These are phyloP conservation scores for Fusarium robinianum DNA, from an alignment of 2,329 filamentous ascomycete genomes.

Conservation along the genomic window DNA sequence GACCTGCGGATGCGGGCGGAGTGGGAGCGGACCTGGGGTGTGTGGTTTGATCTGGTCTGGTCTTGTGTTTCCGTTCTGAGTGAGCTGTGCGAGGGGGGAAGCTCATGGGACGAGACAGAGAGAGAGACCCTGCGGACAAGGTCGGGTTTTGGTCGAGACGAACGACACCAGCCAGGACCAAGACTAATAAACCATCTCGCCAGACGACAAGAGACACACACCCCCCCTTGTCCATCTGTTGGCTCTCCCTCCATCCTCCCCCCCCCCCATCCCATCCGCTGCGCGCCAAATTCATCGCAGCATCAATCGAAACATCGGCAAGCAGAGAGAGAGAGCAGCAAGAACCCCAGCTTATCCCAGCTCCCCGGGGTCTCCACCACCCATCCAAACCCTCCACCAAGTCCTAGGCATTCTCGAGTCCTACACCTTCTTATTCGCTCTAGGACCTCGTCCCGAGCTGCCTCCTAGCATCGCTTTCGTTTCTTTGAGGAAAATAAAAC, in stretches of 20 bases:
- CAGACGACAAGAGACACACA: neutral
- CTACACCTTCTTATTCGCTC: slow-evolving; percentile 39
- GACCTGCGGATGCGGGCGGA: slow-evolving; percentile 6
- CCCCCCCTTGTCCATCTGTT: slow-evolving; percentile 1
- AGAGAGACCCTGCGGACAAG: too few relatives aligned
- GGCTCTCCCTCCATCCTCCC: too few relatives aligned
- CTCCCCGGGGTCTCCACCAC: slow-evolving; percentile 9
- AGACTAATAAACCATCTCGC: neutral
- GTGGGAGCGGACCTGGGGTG: slow-evolving; percentile 3
- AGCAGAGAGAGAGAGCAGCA: neutral
- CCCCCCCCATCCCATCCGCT: too few relatives aligned
- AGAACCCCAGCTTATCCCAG: slow-evolving; percentile 3
- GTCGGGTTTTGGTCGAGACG: slow-evolving; percentile 13
- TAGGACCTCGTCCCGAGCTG: slow-evolving; percentile 36
- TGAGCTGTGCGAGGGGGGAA: slow-evolving; percentile 27
- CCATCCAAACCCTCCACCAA: slow-evolving; percentile 17
- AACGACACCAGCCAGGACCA: neutral
- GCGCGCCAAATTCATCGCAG: neutral
- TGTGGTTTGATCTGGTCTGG: slow-evolving; percentile 14
- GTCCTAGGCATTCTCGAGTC: slow-evolving; percentile 39
- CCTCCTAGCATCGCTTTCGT: slow-evolving; percentile 30
- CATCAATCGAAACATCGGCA: neutral
- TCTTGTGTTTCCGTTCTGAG: slow-evolving; percentile 29
- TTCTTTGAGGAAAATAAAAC: slow-evolving; percentile 22
- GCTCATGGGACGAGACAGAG: neutral